Evolutionary conservation across 176 grass and related monocot species (phyloP).

Genomic region (Dactylis glomerata): DNA sequence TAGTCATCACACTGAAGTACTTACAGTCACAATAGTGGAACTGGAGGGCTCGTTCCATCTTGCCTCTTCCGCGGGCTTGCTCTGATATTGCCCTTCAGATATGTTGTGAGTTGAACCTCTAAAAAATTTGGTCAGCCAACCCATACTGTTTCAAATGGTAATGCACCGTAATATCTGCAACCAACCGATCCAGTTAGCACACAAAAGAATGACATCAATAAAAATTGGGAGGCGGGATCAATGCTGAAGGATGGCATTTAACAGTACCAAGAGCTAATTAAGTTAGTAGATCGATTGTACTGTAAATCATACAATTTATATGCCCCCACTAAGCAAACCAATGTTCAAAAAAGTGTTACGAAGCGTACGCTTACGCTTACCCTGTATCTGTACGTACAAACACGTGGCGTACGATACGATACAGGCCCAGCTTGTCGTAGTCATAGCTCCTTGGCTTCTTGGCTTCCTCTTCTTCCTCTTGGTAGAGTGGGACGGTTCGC

Average conservation of each 20-base stretch:
- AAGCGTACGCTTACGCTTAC: too few species aligned
- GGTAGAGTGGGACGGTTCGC: too few species aligned
- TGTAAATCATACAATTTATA: not conserved
- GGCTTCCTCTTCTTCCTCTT: too few species aligned
- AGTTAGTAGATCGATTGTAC: not conserved
- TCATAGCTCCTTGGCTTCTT: too few species aligned
- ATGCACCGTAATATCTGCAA: slow-evolving; percentile 27
- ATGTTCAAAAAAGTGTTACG: too few species aligned
- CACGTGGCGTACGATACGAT: too few species aligned
- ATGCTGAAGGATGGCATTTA: not conserved
- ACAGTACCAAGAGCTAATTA: not conserved
- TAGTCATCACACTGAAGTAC: not conserved
- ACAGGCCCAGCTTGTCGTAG: too few species aligned
- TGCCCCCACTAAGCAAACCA: not conserved
- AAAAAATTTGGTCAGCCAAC: slow-evolving; percentile 85
- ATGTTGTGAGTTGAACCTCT: slow-evolving; percentile 73
- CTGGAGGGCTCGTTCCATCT: slow-evolving; percentile 48
- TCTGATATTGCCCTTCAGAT: slow-evolving; percentile 55
- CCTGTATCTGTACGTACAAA: too few species aligned
- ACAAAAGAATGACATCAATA: not conserved
- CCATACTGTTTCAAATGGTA: slow-evolving; percentile 43
- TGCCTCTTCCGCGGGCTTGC: slow-evolving; percentile 34
- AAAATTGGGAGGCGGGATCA: not conserved
- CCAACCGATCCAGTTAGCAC: not conserved
- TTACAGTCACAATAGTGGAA: slow-evolving; percentile 44